Percentiles rank a stretch among this genome's conserved stretches.
Evolutionary conservation across 805 yeast genomes (phyloP).

Genomic region (Yamadazyma endophytica): DNA sequence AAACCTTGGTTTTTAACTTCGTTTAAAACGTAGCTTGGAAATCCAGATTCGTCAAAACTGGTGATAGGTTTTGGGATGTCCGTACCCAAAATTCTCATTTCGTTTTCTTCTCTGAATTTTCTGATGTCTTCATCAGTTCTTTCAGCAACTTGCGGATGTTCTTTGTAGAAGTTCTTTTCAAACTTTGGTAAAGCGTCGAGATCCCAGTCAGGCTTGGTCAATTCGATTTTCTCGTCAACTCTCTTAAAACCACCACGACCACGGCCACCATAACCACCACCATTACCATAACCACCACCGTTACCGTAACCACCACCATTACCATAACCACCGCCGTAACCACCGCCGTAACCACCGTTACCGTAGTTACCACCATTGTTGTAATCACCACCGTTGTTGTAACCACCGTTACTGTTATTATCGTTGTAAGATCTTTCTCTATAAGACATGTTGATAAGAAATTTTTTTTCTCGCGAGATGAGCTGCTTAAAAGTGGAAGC

Average conservation of each 20-base stretch:
- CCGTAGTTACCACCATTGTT: slow-evolving; percentile 6
- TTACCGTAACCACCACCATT: slow-evolving; percentile 33
- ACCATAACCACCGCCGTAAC: slow-evolving; percentile 28
- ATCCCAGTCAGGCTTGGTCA: slow-evolving; percentile 81
- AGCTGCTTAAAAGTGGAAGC: too few species aligned
- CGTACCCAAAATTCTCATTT: slow-evolving; percentile 79
- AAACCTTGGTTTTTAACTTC: slow-evolving; percentile 93
- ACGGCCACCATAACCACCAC: slow-evolving; percentile 32
- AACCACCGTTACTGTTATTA: slow-evolving; percentile 19
- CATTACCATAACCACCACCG: slow-evolving; percentile 29
- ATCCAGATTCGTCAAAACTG: slow-evolving; percentile 93
- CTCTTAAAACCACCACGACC: slow-evolving; percentile 31
- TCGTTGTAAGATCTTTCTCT: slow-evolving; percentile 31
- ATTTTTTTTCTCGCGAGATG: too few species aligned
- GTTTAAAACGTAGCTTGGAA: slow-evolving; percentile 86
- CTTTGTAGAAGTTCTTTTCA: slow-evolving; percentile 92
- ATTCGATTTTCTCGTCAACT: slow-evolving; percentile 42
- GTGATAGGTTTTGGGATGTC: slow-evolving; percentile 95
- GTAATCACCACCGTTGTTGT: slow-evolving; percentile 10
- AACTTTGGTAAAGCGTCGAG: slow-evolving; percentile 73
- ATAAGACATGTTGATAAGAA: slow-evolving; percentile 7
- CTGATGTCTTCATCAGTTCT: slow-evolving; percentile 73
- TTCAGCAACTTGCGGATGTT: slow-evolving; percentile 70
- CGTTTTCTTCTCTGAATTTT: slow-evolving; percentile 74
- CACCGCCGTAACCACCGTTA: slow-evolving; percentile 20